Evolutionary conservation across 2,329 filamentous ascomycete species (phyloP), one percentile per base, ranked within the genome.

Genomic region (Epichloe sibirici): DNA sequence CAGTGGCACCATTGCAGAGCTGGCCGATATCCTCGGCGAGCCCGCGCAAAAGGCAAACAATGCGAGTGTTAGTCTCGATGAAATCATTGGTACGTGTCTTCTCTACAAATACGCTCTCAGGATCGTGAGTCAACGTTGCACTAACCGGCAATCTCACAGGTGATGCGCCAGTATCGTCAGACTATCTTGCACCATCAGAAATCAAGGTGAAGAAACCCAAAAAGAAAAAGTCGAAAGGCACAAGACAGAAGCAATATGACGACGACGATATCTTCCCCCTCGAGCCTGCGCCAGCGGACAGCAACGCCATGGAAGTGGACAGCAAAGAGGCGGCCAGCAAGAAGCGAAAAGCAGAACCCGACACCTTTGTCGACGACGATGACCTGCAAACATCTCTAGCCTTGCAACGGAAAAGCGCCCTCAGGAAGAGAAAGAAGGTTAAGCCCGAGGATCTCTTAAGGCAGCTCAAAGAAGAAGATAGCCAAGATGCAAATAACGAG

Each of bases 121-220:
- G 15, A 15, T 40, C 11, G 8, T 11, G 40, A 9, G 4, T 25
- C 17, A n/a, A 50, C 15, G 6, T 37, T 11, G 31, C 9, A 37
- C 48, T 50, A 28, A 50, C 21, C 28, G 17, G 21, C 11, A 49
- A 17, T 38, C 9, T 40, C 40, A 4, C 7, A 68, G 59, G 59
- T 34, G 61, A 63, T 40, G 55, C 58, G 8, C 69, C 72, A 54
- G 67, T 61, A 17, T 59, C 79, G 15, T 95, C 90, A 17, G 93
- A 98, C 66, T 98, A 98, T 66, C 75, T 94, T 57, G 89, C 95
- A 56, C 72, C 85, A 15, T 87, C 86, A 2, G 85, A 93, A 60
- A 80, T 96, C 63, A 98, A 96, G 68, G 79, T 97, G 57, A 94
- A 90, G 71, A 98, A 95, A 67, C 85, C 88, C 0, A 96, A 95